Percentiles rank a stretch among this genome's conserved stretches.
phyloP scores from a whole-genome alignment of 345 rosid genomes.

The Camelina neglecta region DNA sequence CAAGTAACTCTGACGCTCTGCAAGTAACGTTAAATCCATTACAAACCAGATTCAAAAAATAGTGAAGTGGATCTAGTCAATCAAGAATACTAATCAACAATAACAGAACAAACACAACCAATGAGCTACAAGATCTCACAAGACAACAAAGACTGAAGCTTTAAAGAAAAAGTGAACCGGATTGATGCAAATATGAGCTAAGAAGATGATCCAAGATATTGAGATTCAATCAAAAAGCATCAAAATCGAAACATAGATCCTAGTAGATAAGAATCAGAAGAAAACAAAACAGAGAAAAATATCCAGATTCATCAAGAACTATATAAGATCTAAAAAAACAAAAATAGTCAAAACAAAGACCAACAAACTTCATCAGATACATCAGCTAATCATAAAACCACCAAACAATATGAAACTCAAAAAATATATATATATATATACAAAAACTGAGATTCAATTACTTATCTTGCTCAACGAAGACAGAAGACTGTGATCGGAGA shows the following conservation, averaged over 20 bases:
- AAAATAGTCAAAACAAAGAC: conserved; percentile 25
- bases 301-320: background rate
- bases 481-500: conserved; percentile 64
- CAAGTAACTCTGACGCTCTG: conserved; percentile 57
- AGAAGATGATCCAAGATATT: too few relatives aligned
- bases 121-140: conserved; percentile 1
- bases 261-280: background rate
- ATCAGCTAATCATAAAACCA: conserved; percentile 22
- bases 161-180: too few relatives aligned
- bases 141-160: too few relatives aligned
- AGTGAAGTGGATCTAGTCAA: conserved; percentile 25
- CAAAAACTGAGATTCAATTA: conserved; percentile 32
- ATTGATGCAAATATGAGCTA: too few relatives aligned
- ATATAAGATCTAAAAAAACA: conserved; percentile 24
- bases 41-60: conserved; percentile 23
- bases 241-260: background rate
- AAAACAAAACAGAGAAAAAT: background rate
- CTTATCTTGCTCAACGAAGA: conserved; percentile 83
- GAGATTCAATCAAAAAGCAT: conserved; percentile 1
- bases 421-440: background rate
- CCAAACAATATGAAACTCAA: background rate
- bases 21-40: background rate
- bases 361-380: conserved; percentile 10
- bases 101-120: background rate
- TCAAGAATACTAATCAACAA: conserved; percentile 20